Evolutionary conservation across 208 protist genomes (phyloP).

Genomic region (Acanthamoeba castellanii): DNA sequence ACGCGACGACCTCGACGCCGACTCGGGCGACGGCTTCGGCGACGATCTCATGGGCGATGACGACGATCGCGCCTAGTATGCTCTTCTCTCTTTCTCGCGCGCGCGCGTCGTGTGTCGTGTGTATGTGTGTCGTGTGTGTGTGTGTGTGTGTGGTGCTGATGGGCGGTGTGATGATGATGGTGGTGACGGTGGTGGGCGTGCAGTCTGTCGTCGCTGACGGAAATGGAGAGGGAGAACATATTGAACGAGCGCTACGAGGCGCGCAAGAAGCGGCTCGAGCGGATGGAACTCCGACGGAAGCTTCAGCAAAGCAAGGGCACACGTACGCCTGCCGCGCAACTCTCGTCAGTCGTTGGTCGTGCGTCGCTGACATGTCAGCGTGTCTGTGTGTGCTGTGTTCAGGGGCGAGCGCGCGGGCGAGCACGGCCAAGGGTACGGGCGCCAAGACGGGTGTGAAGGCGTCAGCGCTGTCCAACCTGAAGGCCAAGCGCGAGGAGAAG

Average conservation of each 20-base stretch:
- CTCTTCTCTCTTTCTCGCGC: no score
- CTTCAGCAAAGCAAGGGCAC: background rate
- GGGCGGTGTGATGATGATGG: no score
- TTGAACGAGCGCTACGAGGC: constrained; percentile 18
- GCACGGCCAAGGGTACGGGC: background rate
- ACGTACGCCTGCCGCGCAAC: background rate
- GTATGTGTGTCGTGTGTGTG: background rate
- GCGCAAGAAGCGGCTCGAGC: background rate
- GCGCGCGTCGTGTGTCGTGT: background rate
- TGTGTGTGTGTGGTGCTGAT: background rate
- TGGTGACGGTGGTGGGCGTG: background rate
- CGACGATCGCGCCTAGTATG: background rate
- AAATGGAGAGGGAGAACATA: constrained; percentile 15
- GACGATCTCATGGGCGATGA: background rate
- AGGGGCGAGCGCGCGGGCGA: background rate
- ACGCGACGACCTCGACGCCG: background rate
- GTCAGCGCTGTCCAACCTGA: background rate
- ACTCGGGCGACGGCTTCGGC: background rate
- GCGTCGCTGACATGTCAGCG: background rate
- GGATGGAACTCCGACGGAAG: background rate
- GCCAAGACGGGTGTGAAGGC: background rate
- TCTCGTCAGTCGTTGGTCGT: background rate
- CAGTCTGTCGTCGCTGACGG: background rate
- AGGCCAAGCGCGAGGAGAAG: background rate
- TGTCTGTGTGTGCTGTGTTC: no score